Evolutionary conservation across 345 rosid genomes (phyloP), one percentile per base, ranked within the genome.

Genomic region (Aegle marmelos): DNA sequence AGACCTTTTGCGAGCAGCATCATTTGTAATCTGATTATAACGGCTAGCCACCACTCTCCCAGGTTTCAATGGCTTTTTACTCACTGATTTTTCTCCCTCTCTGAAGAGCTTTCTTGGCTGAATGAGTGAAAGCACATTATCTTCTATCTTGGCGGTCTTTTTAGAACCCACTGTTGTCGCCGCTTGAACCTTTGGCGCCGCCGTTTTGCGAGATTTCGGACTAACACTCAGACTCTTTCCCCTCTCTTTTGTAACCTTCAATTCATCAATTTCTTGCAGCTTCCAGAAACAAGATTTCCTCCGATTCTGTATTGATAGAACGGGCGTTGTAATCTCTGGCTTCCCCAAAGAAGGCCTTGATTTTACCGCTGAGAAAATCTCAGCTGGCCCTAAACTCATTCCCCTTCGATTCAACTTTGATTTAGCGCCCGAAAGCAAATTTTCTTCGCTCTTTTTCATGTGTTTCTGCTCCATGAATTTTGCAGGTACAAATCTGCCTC

Each of bases 211-310:
- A 11, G 90, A 85, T 83, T 81, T 90, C 0, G 97, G 98, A 70
- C 98, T 96, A 16, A 90, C 72, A 76, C 99, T 93, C 72, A 78
- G 75, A 85, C 99, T 91, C 80, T 90, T 80, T 24, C 94, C 95
- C 64, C 94, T 88, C 73, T 85, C 87, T 73, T 89, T 94, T 4
- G 92, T 88, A 31, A 75, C 87, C 80, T 87, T 91, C 33, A 83
- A 81, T 85, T 96, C 97, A 53, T 92, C 95, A 37, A 94, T 89
- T 4, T 91, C 95, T 61, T 89, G 89, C 24, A 94, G 91, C 85
- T 92, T 94, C 80, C 91, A 94, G 80, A 96, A 94, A 83, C 98
- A 96, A 6, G 98, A 94, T 74, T 91, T 91, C 36, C 99, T 86
- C 13, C 98, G 90, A 76, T 74, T 90, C 89, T 88, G 90, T 72